A percentile compares a stretch with the other conserved stretches of the same genome.
Conservation (phyloP, 164 flowering plant species). For the Nymphaea thermarum region DNA sequence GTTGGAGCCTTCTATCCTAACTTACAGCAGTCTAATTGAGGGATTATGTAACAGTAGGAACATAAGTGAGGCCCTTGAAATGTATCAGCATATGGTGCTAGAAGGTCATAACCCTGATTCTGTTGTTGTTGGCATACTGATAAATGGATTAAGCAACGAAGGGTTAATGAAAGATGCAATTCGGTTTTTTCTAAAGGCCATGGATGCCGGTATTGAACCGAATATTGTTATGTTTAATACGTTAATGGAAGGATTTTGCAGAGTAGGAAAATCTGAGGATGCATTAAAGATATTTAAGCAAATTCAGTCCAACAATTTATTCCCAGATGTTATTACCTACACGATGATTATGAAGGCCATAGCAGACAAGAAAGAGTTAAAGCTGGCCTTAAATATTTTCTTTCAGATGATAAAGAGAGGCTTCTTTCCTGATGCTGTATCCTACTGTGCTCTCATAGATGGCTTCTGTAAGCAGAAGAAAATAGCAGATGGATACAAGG, state of each 20-base stretch:
- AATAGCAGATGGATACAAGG: slow-evolving; percentile 10
- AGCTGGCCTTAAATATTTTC: slow-evolving; percentile 25
- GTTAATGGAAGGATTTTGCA: slow-evolving; percentile 41
- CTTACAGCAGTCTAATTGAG: slow-evolving; percentile 34
- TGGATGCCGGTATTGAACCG: slow-evolving; percentile 17
- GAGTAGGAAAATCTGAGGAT: slow-evolving; percentile 13
- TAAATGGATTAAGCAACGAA: slow-evolving; percentile 34
- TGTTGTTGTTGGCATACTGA: slow-evolving; percentile 20
- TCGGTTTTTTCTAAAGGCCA: slow-evolving; percentile 26
- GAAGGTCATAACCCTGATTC: slow-evolving; percentile 28
- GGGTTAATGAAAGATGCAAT: slow-evolving; percentile 34
- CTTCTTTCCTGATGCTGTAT: slow-evolving; percentile 23
- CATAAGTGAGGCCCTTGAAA: slow-evolving; percentile 24
- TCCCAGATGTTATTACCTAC: slow-evolving; percentile 30
- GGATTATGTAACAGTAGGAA: slow-evolving; percentile 28
- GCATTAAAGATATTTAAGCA: slow-evolving; percentile 21
- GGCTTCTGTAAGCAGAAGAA: slow-evolving; percentile 28
- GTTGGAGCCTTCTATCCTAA: slow-evolving; percentile 22
- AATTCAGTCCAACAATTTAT: slow-evolving; percentile 14
- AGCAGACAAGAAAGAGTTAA: slow-evolving; percentile 13
- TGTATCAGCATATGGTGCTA: slow-evolving; percentile 19
- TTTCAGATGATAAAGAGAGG: slow-evolving; percentile 38
- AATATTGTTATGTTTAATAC: slow-evolving; percentile 23
- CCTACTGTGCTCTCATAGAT: slow-evolving; percentile 34
- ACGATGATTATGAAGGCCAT: slow-evolving; percentile 24